Evolutionary conservation across 371 early-diverging fungal species (phyloP).

Genomic region (Umbelopsis sp.): DNA sequence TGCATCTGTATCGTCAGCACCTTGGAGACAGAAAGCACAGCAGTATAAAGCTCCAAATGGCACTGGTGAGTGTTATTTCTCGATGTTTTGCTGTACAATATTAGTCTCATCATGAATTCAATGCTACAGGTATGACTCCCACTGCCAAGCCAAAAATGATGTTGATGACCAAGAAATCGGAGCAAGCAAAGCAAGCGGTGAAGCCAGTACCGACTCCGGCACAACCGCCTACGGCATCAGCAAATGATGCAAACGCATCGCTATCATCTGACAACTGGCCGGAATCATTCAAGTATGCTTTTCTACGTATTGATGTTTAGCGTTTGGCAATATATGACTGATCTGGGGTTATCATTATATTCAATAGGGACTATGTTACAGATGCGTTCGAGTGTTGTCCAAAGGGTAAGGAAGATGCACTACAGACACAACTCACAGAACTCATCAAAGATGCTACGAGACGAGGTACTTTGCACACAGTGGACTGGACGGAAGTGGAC

Average conservation of each 20-base stretch:
- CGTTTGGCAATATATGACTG: too few species aligned
- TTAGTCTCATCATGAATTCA: not conserved
- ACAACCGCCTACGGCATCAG: not conserved
- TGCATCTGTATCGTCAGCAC: not conserved
- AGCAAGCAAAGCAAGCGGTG: not conserved
- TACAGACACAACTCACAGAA: conserved; percentile 56
- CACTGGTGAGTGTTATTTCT: not conserved
- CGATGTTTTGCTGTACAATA: too few species aligned
- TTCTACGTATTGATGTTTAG: not conserved
- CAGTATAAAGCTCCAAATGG: not conserved
- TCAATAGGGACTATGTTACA: conserved; percentile 60
- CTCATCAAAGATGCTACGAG: conserved; percentile 59
- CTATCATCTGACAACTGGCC: conserved; percentile 34
- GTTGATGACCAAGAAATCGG: conserved; percentile 15
- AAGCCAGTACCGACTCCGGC: not conserved
- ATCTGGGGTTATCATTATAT: too few species aligned
- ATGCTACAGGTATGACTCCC: not conserved
- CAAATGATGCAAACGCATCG: not conserved
- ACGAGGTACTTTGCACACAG: conserved; percentile 54
- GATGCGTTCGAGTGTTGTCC: conserved; percentile 60
- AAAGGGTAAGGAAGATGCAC: conserved; percentile 53
- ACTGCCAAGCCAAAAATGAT: not conserved
- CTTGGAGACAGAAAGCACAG: not conserved
- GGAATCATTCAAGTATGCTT: conserved; percentile 43
- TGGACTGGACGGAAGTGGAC: conserved; percentile 72